Conservation (phyloP, 2,329 filamentous ascomycete genomes). For the Aspergillus fructus region DNA sequence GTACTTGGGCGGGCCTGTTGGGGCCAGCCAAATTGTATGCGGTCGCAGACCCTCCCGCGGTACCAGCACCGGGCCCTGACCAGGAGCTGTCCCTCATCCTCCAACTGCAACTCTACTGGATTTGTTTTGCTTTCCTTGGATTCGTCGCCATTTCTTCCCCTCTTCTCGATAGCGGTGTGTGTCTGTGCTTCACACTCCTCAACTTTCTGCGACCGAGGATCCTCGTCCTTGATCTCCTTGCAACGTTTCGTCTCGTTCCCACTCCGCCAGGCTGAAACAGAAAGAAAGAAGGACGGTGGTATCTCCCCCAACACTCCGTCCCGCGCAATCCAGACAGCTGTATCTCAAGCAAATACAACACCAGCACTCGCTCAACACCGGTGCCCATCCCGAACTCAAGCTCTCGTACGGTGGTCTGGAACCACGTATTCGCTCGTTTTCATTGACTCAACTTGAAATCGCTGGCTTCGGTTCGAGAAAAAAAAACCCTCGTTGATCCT, state of each 20-base stretch:
- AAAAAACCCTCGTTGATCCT: constrained; percentile 4
- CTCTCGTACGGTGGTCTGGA: constrained; percentile 14
- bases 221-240: constrained; percentile 1
- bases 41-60: not conserved
- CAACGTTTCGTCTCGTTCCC: not conserved
- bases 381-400: not conserved
- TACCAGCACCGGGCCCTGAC: not conserved
- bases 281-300: not conserved
- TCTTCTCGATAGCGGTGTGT: constrained; percentile 2
- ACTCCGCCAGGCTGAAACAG: constrained; percentile 4
- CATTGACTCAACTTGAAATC: not conserved
- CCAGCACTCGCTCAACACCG: not conserved
- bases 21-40: not conserved
- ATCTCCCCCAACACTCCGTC: constrained; percentile 1
- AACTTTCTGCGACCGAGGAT: not conserved
- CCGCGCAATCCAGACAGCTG: not conserved
- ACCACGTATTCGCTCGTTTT: constrained; percentile 15
- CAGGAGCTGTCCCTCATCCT: not conserved
- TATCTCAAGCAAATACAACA: not conserved
- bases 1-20: not conserved
- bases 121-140: constrained; percentile 4
- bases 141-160: not conserved
- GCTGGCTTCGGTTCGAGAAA: too few species aligned
- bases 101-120: not conserved
- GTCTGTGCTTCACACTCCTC: not conserved